Evolutionary conservation across 805 yeast genomes (phyloP), one percentile per base, ranked within the genome.

Genomic region (Candida taoyuanica): DNA sequence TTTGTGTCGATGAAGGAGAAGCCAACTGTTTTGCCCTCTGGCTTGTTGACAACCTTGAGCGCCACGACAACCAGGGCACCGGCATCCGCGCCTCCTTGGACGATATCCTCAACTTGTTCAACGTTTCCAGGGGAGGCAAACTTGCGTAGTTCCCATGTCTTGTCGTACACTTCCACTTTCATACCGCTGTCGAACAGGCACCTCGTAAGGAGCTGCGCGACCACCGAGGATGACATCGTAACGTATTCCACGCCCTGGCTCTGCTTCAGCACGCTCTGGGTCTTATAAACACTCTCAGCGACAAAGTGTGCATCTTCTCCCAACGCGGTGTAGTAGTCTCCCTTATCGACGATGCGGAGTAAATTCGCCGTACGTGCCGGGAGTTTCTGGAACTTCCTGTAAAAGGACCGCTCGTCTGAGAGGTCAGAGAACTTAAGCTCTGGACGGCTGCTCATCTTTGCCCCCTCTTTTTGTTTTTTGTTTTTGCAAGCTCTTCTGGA

Each of bases 121-220:
- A 89, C 64, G 59, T 93, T 89, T 5, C 98, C 98, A 0, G 98
- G 97, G 1, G 95, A 81, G 0, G 96, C 96, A 30, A 70, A 63
- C 40, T 67, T 73, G 46, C 64, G 49, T 37, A 73, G 63, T 34
- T 60, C 68, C 74, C 95, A 91, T 44, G 60, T 64, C 55, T 71
- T 76, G 48, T 78, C 79, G 57, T 84, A 91, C 14, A 93, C 73
- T 55, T 89, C 96, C 14, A 93, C 74, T 57, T 87, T 87, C 52
- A 71, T 72, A 14, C 88, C 86, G 33, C 73, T 69, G 29, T 81
- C 85, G 31, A 88, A 67, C 17, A 93, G 68, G 37, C 85, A 79
- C 42, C 71, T 72, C 38, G 74, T 75, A 40, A 89, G 61, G 31
- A 91, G 59, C 40, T 76, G 77, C 17, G 76, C 63, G 39, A 89